Percentiles rank a stretch among this genome's conserved stretches.
Evolutionary conservation across 148 eudicot genomes (phyloP).

Genomic region (Bassia scoparia): DNA sequence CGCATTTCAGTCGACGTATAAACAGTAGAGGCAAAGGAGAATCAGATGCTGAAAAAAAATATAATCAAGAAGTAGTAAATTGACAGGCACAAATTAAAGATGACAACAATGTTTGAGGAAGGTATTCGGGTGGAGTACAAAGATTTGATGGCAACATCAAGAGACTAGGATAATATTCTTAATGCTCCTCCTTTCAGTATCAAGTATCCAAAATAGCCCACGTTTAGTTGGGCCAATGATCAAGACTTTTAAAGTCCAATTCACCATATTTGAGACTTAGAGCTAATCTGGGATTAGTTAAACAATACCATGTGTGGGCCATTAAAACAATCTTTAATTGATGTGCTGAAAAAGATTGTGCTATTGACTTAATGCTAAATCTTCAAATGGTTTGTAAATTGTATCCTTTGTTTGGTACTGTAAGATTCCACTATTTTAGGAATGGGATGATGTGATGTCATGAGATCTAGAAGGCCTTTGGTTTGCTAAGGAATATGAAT

Average conservation of each 20-base stretch:
- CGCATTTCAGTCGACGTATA: too few species aligned
- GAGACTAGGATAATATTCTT: too few species aligned
- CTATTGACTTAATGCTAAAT: not conserved
- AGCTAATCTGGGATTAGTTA: not conserved
- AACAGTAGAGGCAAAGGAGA: too few species aligned
- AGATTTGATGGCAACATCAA: too few species aligned
- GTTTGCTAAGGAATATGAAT: conserved; percentile 22
- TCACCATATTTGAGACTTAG: not conserved
- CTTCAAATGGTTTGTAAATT: conserved; percentile 3
- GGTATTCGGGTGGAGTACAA: too few species aligned
- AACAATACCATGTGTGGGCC: not conserved
- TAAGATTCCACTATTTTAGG: conserved; percentile 20
- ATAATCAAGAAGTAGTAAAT: too few species aligned
- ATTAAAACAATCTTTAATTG: not conserved
- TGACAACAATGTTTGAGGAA: too few species aligned
- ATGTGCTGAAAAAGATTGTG: not conserved
- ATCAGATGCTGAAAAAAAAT: too few species aligned
- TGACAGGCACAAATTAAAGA: too few species aligned
- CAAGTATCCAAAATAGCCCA: conserved; percentile 4
- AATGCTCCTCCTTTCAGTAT: too few species aligned
- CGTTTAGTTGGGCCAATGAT: not conserved
- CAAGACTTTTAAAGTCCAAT: not conserved
- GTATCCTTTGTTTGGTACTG: conserved; percentile 1
- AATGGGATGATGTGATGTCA: conserved; percentile 13
- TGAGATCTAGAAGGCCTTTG: conserved; percentile 5